Conservation (phyloP, 768 basidiomycete species). For the Kwoniella pini region DNA sequence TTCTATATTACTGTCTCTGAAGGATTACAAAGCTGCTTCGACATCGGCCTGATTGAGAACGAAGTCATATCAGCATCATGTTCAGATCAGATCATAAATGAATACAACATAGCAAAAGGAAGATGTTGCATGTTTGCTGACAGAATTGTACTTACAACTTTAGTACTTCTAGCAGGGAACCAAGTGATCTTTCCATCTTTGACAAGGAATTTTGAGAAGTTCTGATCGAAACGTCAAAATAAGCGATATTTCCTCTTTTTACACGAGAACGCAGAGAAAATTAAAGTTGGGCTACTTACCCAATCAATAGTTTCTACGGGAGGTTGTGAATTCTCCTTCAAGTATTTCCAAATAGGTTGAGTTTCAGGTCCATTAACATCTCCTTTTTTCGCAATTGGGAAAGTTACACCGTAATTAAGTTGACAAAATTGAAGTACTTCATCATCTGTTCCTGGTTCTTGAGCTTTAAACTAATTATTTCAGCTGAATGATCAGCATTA, state of each 20-base stretch:
- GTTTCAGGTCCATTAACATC: conserved; percentile 55
- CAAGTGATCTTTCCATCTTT: conserved; percentile 51
- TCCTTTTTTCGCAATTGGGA: conserved; percentile 54
- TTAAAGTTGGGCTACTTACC: conserved; percentile 28
- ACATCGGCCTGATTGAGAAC: conserved; percentile 19
- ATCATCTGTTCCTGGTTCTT: conserved; percentile 54
- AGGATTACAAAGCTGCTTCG: conserved; percentile 21
- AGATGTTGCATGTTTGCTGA: not conserved
- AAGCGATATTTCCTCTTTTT: no score
- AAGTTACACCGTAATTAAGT: conserved; percentile 54
- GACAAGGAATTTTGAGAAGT: conserved; percentile 53
- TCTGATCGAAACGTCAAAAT: conserved; percentile 17
- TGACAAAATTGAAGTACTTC: conserved; percentile 54
- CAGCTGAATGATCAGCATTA: not conserved
- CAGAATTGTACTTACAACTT: conserved; percentile 41
- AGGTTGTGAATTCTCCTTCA: conserved; percentile 49
- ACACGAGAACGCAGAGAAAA: no score
- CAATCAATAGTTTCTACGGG: conserved; percentile 52
- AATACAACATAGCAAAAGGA: no score
- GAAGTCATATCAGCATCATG: not conserved
- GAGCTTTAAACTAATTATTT: conserved; percentile 44
- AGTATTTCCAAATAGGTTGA: conserved; percentile 53
- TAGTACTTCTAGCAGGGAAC: conserved; percentile 49
- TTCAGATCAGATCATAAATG: no score
- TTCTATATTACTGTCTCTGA: not conserved